Evolutionary conservation across 495 filamentous ascomycete species (phyloP).

Genomic region (Haplographium delicatum): DNA sequence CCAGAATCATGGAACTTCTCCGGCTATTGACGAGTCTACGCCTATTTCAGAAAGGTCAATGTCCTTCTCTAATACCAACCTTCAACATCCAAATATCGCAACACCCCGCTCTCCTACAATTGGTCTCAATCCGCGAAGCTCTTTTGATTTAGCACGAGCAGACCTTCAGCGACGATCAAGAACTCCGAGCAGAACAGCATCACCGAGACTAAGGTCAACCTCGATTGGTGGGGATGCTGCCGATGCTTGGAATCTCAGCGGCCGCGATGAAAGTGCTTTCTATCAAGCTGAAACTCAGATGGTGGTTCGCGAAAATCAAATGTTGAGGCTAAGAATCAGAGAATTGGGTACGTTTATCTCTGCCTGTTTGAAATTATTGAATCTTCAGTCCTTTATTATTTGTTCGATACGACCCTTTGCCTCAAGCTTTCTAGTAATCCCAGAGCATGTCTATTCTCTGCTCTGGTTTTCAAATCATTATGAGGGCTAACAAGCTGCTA

Average conservation of each 20-base stretch:
- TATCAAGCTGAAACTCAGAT: constrained; percentile 91
- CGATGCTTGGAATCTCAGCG: constrained; percentile 37
- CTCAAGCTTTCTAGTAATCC: too few species aligned
- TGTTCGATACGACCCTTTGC: too few species aligned
- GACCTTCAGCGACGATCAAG: constrained; percentile 49
- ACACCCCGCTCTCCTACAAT: constrained; percentile 49
- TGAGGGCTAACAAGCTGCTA: background rate
- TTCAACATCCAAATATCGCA: constrained; percentile 28
- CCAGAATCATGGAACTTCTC: constrained; percentile 36
- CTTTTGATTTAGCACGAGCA: constrained; percentile 51
- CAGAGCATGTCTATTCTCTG: too few species aligned
- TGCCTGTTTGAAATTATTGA: constrained; percentile 1
- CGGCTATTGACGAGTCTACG: constrained; percentile 62
- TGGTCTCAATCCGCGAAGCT: constrained; percentile 47
- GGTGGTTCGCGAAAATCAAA: constrained; percentile 86
- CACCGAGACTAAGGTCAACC: constrained; percentile 47
- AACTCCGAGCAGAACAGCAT: constrained; percentile 51
- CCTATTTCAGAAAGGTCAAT: constrained; percentile 59
- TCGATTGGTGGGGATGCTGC: constrained; percentile 47
- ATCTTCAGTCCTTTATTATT: too few species aligned
- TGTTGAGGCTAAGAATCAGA: constrained; percentile 78
- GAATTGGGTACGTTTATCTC: constrained; percentile 59
- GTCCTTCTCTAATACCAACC: constrained; percentile 43
- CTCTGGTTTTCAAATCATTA: too few species aligned
- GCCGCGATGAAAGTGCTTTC: constrained; percentile 76